Base-by-base conservation (phyloP, 352 stramenopile genomes). In the Pythium insidiosum region DNA sequence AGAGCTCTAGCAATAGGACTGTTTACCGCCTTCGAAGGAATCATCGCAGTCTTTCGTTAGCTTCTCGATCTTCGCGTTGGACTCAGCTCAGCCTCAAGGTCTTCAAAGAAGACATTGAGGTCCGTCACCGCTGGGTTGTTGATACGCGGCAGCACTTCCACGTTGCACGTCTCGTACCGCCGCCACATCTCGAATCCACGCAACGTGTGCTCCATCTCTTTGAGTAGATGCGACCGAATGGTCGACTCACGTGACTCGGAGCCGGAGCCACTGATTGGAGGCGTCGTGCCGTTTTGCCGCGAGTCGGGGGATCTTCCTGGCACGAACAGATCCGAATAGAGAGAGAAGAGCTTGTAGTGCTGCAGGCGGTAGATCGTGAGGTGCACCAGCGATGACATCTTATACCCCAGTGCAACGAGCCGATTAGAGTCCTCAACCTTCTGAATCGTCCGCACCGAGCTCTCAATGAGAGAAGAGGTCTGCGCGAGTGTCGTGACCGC, bases 131-230 rank as follows among this genome's bases (percentile, higher is more conserved):
- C 66, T 2, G 81, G 81, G 40, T 91, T 87, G 53, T 63, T 73
- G 39, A 91, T 72, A 10, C 68, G 63, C n/a, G 81, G 78, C 4
- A 94, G 50, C 47, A 94, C 81, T 16, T 58, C 62, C 30, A 85
- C 58, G 12, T 72, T 73, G 49, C 66, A 86, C 13, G 63, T 43
- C 53, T 94, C 81, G 47, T 87, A 94, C 31, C 73, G 78, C 38
- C 72, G 69, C 81, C 81, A 94, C 73, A 91, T 88, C 45, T 94
- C 81, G 31, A 91, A 94, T 6, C 81, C 81, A 19, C 78, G 81
- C 49, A 94, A 56, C 23, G 77, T 83, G 35, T 86, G 74, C 48
- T 90, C 81, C 78, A 91, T 88, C 46, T 91, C 78, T 50, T 89
- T 90, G 20, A 94, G 55, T 40, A 94, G 47, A 22, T 75, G 73